Conservation (phyloP, 2,329 filamentous ascomycete species). For the Pseudocercospora macadamiae region DNA sequence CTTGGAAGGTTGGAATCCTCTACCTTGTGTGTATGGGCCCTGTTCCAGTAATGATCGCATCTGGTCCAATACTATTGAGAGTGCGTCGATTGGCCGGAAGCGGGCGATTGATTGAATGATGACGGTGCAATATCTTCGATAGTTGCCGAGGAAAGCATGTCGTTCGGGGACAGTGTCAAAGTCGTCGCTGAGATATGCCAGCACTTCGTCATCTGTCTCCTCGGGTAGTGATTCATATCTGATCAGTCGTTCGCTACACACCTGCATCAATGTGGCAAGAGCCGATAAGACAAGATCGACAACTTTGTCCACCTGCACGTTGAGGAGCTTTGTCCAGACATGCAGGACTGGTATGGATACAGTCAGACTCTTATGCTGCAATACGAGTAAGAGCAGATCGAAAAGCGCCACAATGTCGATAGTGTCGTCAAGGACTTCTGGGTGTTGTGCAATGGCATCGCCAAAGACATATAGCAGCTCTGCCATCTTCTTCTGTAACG, state of each 20-base stretch:
- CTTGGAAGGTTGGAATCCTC: conserved; percentile 59
- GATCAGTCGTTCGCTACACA: conserved; percentile 80
- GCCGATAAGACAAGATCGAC: conserved; percentile 63
- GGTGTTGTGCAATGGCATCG: conserved; percentile 80
- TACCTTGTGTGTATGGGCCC: conserved; percentile 69
- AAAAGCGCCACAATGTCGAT: conserved; percentile 76
- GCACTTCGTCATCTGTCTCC: conserved; percentile 76
- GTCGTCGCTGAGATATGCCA: conserved; percentile 85
- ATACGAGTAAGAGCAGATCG: conserved; percentile 74
- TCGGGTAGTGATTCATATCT: conserved; percentile 86
- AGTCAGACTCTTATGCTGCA: conserved; percentile 83
- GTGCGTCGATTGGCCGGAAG: conserved; percentile 78
- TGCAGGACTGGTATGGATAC: conserved; percentile 92
- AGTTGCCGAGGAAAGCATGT: conserved; percentile 94
- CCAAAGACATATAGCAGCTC: conserved; percentile 89
- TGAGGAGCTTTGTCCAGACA: conserved; percentile 82
- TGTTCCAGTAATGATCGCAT: conserved; percentile 74
- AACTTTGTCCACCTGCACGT: conserved; percentile 69
- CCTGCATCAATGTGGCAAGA: conserved; percentile 76
- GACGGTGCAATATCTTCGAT: conserved; percentile 84
- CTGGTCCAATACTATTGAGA: conserved; percentile 81
- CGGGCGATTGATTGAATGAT: conserved; percentile 86
- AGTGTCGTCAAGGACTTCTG: conserved; percentile 59
- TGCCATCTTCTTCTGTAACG: conserved; percentile 88
- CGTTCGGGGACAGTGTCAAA: conserved; percentile 93